A percentile compares a stretch with the other conserved stretches of the same genome.
Evolutionary conservation across 352 stramenopile genomes (phyloP).

Genomic region (Pythium aquatile): DNA sequence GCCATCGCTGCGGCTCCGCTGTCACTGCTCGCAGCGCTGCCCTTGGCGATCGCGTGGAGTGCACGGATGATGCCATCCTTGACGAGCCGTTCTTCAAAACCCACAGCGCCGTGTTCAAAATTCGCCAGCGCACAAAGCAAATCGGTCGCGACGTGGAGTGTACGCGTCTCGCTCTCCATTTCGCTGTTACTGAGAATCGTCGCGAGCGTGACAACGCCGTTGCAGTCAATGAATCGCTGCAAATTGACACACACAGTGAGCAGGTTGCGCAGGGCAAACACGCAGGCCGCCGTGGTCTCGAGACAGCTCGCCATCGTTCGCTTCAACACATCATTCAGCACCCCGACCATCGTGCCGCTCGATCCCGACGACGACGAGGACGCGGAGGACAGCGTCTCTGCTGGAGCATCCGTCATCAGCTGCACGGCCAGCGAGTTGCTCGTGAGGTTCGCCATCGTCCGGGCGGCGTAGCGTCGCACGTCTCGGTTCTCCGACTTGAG

Average conservation of each 20-base stretch:
- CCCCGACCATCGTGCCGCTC: slow-evolving; percentile 34
- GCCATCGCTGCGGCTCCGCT: slow-evolving; percentile 20
- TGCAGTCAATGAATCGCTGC: slow-evolving; percentile 55
- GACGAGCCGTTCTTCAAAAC: slow-evolving; percentile 66
- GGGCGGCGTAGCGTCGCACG: slow-evolving; percentile 61
- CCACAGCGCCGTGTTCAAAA: slow-evolving; percentile 26
- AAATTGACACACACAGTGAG: slow-evolving; percentile 59
- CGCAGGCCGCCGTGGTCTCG: slow-evolving; percentile 51
- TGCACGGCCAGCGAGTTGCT: slow-evolving; percentile 44
- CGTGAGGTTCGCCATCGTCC: slow-evolving; percentile 67
- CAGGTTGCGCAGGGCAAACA: slow-evolving; percentile 74
- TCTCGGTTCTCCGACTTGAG: slow-evolving; percentile 69
- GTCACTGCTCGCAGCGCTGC: slow-evolving; percentile 25
- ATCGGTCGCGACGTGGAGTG: slow-evolving; percentile 53
- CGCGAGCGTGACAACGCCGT: slow-evolving; percentile 65
- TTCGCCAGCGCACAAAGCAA: slow-evolving; percentile 69
- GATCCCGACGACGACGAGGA: neutral
- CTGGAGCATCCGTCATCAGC: slow-evolving; percentile 47
- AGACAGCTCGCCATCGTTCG: slow-evolving; percentile 54
- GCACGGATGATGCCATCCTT: slow-evolving; percentile 70
- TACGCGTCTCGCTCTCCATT: slow-evolving; percentile 47
- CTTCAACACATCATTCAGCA: slow-evolving; percentile 74
- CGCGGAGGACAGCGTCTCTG: neutral
- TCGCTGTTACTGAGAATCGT: slow-evolving; percentile 46
- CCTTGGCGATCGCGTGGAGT: slow-evolving; percentile 58